phyloP scores from a whole-genome alignment of 768 basidiomycete genomes.

The Cystobasidium ongulense region DNA sequence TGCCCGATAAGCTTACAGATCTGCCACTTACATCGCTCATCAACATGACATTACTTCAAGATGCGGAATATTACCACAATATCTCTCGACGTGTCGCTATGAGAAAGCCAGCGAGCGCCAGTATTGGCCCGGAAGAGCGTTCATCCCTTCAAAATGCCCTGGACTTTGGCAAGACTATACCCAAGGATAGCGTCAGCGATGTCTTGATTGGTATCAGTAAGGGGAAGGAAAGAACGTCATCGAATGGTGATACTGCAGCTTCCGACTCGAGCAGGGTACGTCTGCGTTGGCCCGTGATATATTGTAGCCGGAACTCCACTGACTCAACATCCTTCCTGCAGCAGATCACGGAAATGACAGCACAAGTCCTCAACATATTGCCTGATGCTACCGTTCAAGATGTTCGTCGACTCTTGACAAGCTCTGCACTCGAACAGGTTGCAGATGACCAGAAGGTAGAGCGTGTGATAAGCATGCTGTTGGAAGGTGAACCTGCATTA shows the following conservation, averaged over 20 bases:
- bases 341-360: not conserved
- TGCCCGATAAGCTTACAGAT: not conserved
- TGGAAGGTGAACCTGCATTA: slow-evolving; percentile 4
- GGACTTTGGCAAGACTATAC: not conserved
- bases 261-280: not conserved
- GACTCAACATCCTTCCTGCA: not conserved
- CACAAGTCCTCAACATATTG: not conserved
- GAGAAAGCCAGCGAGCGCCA: not conserved
- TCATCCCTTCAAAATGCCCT: not conserved
- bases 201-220: not conserved
- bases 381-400: slow-evolving; percentile 7
- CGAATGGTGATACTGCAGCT: not conserved
- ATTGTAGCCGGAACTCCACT: not conserved
- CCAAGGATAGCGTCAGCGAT: not conserved
- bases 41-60: slow-evolving; percentile 6
- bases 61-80: not conserved
- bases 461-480: slow-evolving; percentile 4
- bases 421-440: not conserved
- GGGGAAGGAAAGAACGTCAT: not conserved
- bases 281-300: not conserved
- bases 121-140: not conserved
- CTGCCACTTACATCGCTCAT: slow-evolving; percentile 6
- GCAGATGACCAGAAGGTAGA: not conserved
- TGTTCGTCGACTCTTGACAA: not conserved
- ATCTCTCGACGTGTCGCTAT: not conserved